phyloP scores from a whole-genome alignment of 768 basidiomycete genomes.

The Kwoniella mangroviensis region DNA sequence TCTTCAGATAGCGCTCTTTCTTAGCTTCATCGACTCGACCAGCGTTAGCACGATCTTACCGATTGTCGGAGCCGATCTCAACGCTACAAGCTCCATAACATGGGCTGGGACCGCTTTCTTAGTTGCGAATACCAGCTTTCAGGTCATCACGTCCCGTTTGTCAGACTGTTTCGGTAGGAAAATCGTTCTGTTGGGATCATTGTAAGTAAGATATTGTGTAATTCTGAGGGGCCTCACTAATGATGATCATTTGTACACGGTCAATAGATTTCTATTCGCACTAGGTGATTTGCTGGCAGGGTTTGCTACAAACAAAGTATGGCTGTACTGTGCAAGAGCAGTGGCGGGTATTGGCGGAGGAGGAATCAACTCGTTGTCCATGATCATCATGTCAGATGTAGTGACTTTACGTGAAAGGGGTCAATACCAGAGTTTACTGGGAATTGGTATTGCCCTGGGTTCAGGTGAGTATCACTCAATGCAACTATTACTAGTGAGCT shows the following conservation, averaged over 20 bases:
- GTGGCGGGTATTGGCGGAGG: slow-evolving; percentile 40
- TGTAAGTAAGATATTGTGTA: slow-evolving; percentile 21
- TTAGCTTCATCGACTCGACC: slow-evolving; percentile 48
- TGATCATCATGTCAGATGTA: slow-evolving; percentile 45
- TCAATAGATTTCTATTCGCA: slow-evolving; percentile 29
- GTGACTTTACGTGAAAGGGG: slow-evolving; percentile 35
- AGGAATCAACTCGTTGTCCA: slow-evolving; percentile 35
- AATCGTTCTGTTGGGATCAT: slow-evolving; percentile 36
- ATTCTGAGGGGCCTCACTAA: neutral
- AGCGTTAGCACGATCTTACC: slow-evolving; percentile 44
- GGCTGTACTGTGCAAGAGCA: slow-evolving; percentile 41
- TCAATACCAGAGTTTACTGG: slow-evolving; percentile 31
- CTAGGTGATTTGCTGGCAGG: slow-evolving; percentile 52
- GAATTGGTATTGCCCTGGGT: slow-evolving; percentile 27
- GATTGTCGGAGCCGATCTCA: slow-evolving; percentile 41
- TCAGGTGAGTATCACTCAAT: slow-evolving; percentile 11
- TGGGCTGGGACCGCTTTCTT: slow-evolving; percentile 54
- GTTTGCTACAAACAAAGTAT: slow-evolving; percentile 42
- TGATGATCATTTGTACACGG: neutral
- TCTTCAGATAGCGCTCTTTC: slow-evolving; percentile 47
- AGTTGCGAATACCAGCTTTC: slow-evolving; percentile 49
- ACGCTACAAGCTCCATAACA: slow-evolving; percentile 40
- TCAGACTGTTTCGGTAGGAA: slow-evolving; percentile 49
- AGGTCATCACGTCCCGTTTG: slow-evolving; percentile 42
- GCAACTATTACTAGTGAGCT: neutral